Evolutionary conservation across 2,329 filamentous ascomycete species (phyloP).

Genomic region (Fusarium mangiferae): DNA sequence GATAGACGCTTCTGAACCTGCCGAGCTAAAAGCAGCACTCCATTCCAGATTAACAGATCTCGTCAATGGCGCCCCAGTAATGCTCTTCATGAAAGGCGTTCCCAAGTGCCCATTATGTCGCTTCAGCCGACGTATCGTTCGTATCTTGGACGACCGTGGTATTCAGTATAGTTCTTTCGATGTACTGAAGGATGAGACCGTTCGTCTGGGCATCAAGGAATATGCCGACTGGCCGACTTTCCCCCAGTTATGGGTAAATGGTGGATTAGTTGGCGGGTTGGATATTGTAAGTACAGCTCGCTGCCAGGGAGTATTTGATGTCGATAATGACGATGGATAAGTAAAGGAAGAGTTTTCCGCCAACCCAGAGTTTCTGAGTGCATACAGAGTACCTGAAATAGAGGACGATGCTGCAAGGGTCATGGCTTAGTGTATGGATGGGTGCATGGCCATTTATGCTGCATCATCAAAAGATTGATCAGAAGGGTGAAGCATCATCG

Average conservation of each 20-base stretch:
- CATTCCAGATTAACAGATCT: too few species aligned
- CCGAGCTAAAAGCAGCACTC: too few species aligned
- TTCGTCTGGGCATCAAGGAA: background rate
- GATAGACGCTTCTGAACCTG: too few species aligned
- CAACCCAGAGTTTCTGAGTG: background rate
- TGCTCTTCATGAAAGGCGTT: too few species aligned
- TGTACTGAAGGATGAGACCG: background rate
- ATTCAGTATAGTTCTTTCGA: background rate
- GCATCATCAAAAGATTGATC: fast-evolving
- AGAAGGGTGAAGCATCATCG: fast-evolving
- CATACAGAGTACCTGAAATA: background rate
- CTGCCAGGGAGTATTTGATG: background rate
- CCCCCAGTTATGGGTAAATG: background rate
- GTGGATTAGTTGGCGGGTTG: background rate
- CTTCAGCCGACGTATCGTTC: too few species aligned
- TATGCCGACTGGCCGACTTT: background rate
- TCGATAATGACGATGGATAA: background rate
- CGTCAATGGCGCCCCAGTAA: too few species aligned
- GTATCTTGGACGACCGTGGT: too few species aligned
- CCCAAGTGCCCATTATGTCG: too few species aligned
- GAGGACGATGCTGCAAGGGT: fast-evolving
- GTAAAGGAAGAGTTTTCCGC: background rate
- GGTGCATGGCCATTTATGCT: fast-evolving
- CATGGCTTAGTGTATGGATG: fast-evolving
- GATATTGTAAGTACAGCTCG: background rate